Conservation (phyloP, 352 stramenopile genomes). For the Salisapilia sapeloensis region DNA sequence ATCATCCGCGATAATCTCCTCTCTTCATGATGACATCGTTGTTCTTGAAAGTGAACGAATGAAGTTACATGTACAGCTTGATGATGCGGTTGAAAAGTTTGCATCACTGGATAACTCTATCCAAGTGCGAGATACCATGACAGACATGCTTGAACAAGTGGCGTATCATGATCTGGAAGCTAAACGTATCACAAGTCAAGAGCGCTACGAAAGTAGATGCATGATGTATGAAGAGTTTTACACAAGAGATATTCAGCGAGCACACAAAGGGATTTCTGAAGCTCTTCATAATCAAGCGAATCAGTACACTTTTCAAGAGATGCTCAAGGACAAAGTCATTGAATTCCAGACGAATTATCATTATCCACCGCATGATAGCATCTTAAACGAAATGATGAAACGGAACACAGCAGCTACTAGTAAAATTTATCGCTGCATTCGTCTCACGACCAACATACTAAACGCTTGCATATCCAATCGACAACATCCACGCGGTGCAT, state of each 20-base stretch:
- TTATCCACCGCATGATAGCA: conserved; percentile 5
- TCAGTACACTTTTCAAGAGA: conserved; percentile 18
- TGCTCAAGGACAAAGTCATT: conserved; percentile 6
- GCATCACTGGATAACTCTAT: not conserved
- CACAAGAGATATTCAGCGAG: not conserved
- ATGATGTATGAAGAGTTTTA: not conserved
- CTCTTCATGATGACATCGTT: not conserved
- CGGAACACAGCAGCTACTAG: conserved; percentile 34
- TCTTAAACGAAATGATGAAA: conserved; percentile 35
- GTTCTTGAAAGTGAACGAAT: conserved; percentile 1
- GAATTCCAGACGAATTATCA: not conserved
- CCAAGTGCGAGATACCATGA: too few relatives aligned
- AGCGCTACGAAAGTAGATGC: not conserved
- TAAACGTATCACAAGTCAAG: not conserved
- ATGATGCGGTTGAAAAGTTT: not conserved
- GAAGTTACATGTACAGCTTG: conserved; percentile 1
- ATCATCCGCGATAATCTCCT: conserved; percentile 10
- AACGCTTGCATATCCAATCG: conserved; percentile 13
- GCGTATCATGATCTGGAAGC: not conserved
- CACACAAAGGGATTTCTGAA: conserved; percentile 4
- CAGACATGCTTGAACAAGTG: too few relatives aligned
- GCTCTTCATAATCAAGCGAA: conserved; percentile 24
- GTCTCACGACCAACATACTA: conserved; percentile 43
- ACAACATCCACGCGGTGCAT: not conserved
- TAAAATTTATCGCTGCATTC: conserved; percentile 53